Conservation (phyloP, 768 basidiomycete genomes). For the Russula compacta region DNA sequence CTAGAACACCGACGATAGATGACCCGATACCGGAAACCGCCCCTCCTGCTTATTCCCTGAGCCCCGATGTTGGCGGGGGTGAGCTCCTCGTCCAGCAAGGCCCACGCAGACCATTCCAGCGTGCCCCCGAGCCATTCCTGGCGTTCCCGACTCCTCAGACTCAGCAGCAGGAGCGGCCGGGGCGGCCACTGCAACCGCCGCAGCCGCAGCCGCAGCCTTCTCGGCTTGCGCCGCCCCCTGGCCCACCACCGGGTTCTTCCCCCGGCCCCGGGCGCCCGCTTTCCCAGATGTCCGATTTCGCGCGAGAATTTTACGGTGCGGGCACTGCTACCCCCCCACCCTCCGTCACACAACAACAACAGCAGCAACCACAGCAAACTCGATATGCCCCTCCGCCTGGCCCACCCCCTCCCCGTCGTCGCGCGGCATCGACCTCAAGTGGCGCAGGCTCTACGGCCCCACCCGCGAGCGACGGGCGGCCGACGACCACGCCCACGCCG, state of each 20-base stretch:
- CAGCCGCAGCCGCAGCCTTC: not conserved
- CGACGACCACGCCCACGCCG: conserved; percentile 51
- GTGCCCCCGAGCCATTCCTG: conserved; percentile 22
- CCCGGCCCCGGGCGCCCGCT: not conserved
- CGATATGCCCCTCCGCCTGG: conserved; percentile 29
- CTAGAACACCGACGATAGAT: not conserved
- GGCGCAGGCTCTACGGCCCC: not conserved
- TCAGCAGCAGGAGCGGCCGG: not conserved
- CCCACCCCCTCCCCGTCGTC: conserved; percentile 20
- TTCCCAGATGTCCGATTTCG: conserved; percentile 41
- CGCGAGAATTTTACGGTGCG: conserved; percentile 53
- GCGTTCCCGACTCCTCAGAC: not conserved
- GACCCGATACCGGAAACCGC: conserved; percentile 38
- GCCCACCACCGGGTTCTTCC: not conserved
- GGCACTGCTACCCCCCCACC: conserved; percentile 28
- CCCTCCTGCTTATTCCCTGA: conserved; percentile 65
- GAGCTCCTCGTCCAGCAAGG: conserved; percentile 58
- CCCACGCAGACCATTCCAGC: conserved; percentile 54
- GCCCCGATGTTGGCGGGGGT: conserved; percentile 44
- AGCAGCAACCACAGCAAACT: conserved; percentile 1
- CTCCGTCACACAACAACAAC: not conserved
- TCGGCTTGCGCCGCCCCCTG: conserved; percentile 19
- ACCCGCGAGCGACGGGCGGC: conserved; percentile 44
- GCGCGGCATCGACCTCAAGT: conserved; percentile 8
- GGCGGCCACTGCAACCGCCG: not conserved